Conservation (phyloP, 805 yeast genomes). For the Brettanomyces anomalus region DNA sequence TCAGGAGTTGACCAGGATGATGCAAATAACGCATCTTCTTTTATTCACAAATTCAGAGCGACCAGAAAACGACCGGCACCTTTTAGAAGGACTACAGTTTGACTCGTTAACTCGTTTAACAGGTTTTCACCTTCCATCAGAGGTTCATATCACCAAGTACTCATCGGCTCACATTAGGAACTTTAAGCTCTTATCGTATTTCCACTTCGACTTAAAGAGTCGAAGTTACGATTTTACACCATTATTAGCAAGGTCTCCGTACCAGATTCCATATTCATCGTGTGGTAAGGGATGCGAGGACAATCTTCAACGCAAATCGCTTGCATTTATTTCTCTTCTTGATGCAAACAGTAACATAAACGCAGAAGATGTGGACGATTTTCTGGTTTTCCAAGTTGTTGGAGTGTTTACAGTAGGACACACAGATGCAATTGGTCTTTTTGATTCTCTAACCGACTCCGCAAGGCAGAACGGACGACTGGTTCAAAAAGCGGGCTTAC, state of each 20-base stretch:
- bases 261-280: constrained; percentile 30
- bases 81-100: constrained; percentile 4
- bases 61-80: constrained; percentile 4
- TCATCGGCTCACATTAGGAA: constrained; percentile 45
- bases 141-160: constrained; percentile 22
- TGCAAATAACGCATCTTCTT: constrained; percentile 49
- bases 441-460: not conserved
- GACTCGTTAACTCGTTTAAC: constrained; percentile 2
- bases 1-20: constrained; percentile 32
- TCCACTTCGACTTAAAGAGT: constrained; percentile 32
- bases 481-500: constrained; percentile 6
- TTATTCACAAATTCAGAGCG: constrained; percentile 34
- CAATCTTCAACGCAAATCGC: constrained; percentile 17
- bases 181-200: constrained; percentile 41
- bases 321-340: constrained; percentile 18
- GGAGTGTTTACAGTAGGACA: constrained; percentile 27
- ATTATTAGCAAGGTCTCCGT: constrained; percentile 30
- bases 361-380: constrained; percentile 25
- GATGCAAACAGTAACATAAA: constrained; percentile 25
- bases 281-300: constrained; percentile 4
- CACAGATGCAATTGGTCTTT: constrained; percentile 3
- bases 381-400: constrained; percentile 33
- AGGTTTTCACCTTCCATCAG: constrained; percentile 6
- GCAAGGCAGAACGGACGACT: not conserved
- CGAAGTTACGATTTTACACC: constrained; percentile 34